Evolutionary conservation across 257 asterid species (phyloP), one percentile per base, ranked within the genome.

Genomic region (Forsythia viridissima): DNA sequence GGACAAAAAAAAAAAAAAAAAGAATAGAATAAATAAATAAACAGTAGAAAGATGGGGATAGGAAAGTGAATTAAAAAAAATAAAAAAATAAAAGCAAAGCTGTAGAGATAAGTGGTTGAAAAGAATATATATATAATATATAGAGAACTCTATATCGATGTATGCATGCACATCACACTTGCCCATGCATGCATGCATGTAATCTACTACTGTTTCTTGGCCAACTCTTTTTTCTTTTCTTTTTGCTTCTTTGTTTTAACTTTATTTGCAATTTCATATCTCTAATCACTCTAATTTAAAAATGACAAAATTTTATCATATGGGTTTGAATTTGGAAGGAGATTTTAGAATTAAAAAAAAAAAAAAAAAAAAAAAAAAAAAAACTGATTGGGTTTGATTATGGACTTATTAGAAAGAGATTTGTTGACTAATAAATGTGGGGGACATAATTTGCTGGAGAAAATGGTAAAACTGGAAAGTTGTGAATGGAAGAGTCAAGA

Each of bases 31-130:
- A 43, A 43, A 43, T 43, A 9, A 43, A 43, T 43, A 9, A 7
- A 44, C 12, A 0, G 46, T 30, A 36, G 66, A 13, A 13, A 41
- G 21, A 61, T 61, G 67, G 57, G 9, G 8, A 11, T 11, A 7
- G 63, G 75, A 65, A 52, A 51, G 67, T 51, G 68, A 77, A 40
- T 18, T 13, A 57, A 43, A 3, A 48, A 81, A 66, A 70, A 9
- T 30, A 30, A 74, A 39, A 73, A 75, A 72, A 78, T 75, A 51
- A 43, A 18, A 71, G 4, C 41, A 76, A 82, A 79, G 57, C 42
- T 43, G 68, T 61, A 69, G 46, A 34, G 69, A 74, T 71, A 30
- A 30, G 34, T 30, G 1, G 34, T 30, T 30, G 34, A 30, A 30
- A 30, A 30, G 34, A 30, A 30, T 1, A 30, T 1, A 30, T 30